Evolutionary conservation across 2,329 filamentous ascomycete genomes (phyloP), one percentile per base, ranked within the genome.

Genomic region (Nectriaceae sp.): DNA sequence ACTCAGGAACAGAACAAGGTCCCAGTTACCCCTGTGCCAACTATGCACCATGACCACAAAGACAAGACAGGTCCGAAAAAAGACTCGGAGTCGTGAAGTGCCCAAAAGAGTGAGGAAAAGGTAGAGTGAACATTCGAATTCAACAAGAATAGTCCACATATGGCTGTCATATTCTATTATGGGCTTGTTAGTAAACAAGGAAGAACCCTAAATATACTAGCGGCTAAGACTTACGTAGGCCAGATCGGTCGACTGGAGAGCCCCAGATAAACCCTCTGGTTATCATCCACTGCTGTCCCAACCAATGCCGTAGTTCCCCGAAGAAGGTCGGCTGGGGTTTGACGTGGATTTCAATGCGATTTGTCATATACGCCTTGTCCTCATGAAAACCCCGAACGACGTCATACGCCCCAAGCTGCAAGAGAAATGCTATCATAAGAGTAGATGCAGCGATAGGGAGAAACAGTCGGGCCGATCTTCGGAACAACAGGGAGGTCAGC

Each of bases 131-230:
- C 74, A 77, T 48, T 75, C 70, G 58, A 79, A 81, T 61, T 83
- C 80, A 36, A 81, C 72, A 3, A 80, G 79, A 35, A 83, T 82
- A 3, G 80, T 82, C 80, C 80, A 83, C 18, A 82, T 64, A 52
- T 83, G 80, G 6, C 77, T 70, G 55, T 82, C 78, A 56, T 81
- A 79, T 15, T 60, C 68, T 81, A 79, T 15, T 60, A 67, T 24
- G 21, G 29, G 11, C 2, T 42, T 33, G 55, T 66, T 37, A 67
- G 57, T 29, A 46, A 16, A 6, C 8, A 21, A n/a, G n/a, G n/a
- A n/a, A n/a, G n/a, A n/a, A n/a, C n/a, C n/a, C 19, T 40, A 24
- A 3, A 29, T 19, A 8, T 8, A 26, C 16, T 11, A 18, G 21
- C 11, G 15, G 22, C 26, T 2, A 36, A 36, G 6, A 5, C 16